These are phyloP conservation scores for Ligustrum vulgare DNA, from an alignment of 257 asterid species.

Conservation along the genomic window DNA sequence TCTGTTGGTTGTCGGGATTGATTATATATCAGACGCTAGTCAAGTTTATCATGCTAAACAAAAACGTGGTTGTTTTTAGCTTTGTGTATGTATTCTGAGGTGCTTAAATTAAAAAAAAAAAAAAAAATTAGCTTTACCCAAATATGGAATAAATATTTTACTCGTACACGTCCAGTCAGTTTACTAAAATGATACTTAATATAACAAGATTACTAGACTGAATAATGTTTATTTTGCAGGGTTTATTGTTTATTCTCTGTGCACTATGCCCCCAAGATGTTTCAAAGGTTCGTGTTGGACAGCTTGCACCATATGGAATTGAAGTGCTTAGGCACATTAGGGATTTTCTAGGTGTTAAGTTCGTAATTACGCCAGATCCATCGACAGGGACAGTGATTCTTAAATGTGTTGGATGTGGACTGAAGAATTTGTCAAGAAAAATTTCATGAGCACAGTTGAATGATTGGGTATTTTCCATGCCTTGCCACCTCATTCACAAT, in stretches of 20 bases:
- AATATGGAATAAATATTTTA: not conserved
- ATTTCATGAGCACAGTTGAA: conserved; percentile 40
- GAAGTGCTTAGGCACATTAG: conserved; percentile 68
- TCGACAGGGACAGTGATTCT: conserved; percentile 73
- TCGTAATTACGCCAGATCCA: conserved; percentile 77
- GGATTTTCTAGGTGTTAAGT: conserved; percentile 77
- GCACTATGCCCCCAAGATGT: conserved; percentile 89
- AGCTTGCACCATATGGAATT: conserved; percentile 76
- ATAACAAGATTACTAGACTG: not conserved
- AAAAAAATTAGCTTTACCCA: not conserved
- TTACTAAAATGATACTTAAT: not conserved
- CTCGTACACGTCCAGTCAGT: not conserved
- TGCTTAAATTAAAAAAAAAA: not conserved
- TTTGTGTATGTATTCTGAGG: not conserved
- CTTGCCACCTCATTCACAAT: not conserved
- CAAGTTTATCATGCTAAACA: not conserved
- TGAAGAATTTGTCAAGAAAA: conserved; percentile 81
- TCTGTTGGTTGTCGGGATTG: not conserved
- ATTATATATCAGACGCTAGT: not conserved
- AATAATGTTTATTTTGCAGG: conserved; percentile 44
- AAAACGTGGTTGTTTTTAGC: not conserved
- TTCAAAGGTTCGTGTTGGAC: conserved; percentile 89
- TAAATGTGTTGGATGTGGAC: conserved; percentile 81
- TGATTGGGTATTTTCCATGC: not conserved
- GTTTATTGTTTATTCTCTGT: conserved; percentile 83